A percentile compares a stretch with the other conserved stretches of the same genome.
Conservation (phyloP, 192 early-diverging fungal genomes). For the Irineochytrium annulatum region DNA sequence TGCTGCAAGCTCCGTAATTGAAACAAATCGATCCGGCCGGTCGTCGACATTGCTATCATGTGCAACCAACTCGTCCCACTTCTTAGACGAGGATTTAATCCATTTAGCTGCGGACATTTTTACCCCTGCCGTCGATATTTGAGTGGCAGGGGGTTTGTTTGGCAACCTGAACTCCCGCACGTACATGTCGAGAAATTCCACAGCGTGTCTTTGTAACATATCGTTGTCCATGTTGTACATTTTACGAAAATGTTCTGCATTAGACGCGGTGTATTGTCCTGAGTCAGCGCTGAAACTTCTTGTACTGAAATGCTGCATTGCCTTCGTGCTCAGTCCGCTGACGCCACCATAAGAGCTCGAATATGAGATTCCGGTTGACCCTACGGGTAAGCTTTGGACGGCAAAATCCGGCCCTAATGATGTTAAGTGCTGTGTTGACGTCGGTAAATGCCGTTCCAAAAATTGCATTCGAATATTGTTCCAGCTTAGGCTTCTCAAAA, state of each 20-base stretch:
- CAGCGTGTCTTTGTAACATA: constrained; percentile 39
- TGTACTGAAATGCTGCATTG: constrained; percentile 16
- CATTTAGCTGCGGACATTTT: constrained; percentile 5
- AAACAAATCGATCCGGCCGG: not conserved
- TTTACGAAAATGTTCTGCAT: constrained; percentile 4
- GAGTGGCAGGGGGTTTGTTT: too few species aligned
- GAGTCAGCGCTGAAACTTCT: not conserved
- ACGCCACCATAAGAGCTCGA: constrained; percentile 26
- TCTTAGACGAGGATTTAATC: not conserved
- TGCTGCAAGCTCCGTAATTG: constrained; percentile 33
- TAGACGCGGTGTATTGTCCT: not conserved
- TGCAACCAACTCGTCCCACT: not conserved
- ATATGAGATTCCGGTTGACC: constrained; percentile 10
- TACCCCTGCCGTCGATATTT: too few species aligned
- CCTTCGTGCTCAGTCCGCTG: constrained; percentile 10
- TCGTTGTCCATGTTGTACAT: constrained; percentile 23
- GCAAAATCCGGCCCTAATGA: too few species aligned
- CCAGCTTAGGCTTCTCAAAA: constrained; percentile 43
- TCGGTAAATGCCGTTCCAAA: constrained; percentile 14
- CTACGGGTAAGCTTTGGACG: too few species aligned
- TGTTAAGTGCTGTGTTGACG: too few species aligned
- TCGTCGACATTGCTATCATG: not conserved
- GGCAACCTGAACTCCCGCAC: constrained; percentile 23
- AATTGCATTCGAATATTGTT: constrained; percentile 49
- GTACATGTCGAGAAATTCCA: constrained; percentile 44